Evolutionary conservation across 2,329 filamentous ascomycete genomes (phyloP).

Genomic region (Calonectria fujianensis): DNA sequence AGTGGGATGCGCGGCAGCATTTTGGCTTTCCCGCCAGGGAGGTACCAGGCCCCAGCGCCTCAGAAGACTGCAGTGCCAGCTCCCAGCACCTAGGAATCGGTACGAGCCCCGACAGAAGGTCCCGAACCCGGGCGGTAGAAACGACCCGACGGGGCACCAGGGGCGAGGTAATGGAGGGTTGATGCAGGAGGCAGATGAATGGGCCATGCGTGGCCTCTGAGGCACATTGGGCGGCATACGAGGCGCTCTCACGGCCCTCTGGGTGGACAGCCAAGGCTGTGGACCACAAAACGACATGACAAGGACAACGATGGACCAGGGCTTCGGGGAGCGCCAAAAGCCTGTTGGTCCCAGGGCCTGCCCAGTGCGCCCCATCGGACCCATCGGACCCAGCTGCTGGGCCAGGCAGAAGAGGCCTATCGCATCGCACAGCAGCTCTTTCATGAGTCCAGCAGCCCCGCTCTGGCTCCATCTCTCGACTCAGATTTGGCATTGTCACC

Average conservation of each 20-base stretch:
- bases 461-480: not conserved
- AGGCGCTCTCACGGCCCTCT: slow-evolving; percentile 24
- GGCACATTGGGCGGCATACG: slow-evolving; percentile 27
- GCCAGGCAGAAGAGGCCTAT: slow-evolving; percentile 26
- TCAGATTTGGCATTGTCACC: slow-evolving; percentile 30
- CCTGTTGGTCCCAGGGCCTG: slow-evolving; percentile 38
- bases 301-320: slow-evolving; percentile 42
- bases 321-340: slow-evolving; percentile 43
- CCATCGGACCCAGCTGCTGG: slow-evolving; percentile 12
- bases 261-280: slow-evolving; percentile 26
- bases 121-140: slow-evolving; percentile 13
- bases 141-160: slow-evolving; percentile 30
- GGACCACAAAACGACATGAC: slow-evolving; percentile 19
- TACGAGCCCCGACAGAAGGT: slow-evolving; percentile 33
- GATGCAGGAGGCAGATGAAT: slow-evolving; percentile 22
- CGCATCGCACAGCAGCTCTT: slow-evolving; percentile 13
- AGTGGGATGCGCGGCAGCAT: slow-evolving; percentile 31
- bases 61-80: slow-evolving; percentile 30
- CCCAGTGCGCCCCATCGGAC: not conserved
- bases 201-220: slow-evolving; percentile 23
- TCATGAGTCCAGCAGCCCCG: slow-evolving; percentile 21
- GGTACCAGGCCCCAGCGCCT: slow-evolving; percentile 30
- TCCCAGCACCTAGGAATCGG: slow-evolving; percentile 38
- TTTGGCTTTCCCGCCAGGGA: slow-evolving; percentile 16
- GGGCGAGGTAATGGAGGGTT: slow-evolving; percentile 30